phyloP scores from a whole-genome alignment of 768 basidiomycete genomes.

The Agaricus subrufescens region DNA sequence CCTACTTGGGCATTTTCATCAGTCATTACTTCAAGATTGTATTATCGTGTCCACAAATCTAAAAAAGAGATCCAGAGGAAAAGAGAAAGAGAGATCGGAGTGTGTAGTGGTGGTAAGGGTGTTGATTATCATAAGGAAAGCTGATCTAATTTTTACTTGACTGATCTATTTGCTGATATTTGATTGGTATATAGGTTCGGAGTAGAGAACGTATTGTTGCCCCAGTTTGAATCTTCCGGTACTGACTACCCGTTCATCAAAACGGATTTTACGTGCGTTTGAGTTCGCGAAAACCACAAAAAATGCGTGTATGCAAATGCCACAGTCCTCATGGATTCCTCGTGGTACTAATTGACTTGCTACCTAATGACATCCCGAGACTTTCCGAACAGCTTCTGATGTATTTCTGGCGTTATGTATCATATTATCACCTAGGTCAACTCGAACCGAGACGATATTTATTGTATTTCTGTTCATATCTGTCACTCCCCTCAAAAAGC shows the following conservation, averaged over 20 bases:
- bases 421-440: background rate
- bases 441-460: no score
- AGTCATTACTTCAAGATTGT: conserved; percentile 4
- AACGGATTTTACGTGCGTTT: no score
- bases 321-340: no score
- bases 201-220: background rate
- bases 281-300: no score
- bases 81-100: background rate
- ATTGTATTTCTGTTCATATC: no score
- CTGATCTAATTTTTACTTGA: background rate
- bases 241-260: no score
- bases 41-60: background rate
- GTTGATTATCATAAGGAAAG: background rate
- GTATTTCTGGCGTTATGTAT: background rate
- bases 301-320: no score
- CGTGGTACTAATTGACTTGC: no score
- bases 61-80: background rate
- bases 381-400: background rate
- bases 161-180: background rate
- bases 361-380: no score
- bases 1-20: conserved; percentile 5
- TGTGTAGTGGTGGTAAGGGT: background rate
- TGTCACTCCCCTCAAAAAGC: no score
- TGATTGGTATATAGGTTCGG: background rate
- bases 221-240: no score